A percentile compares a stretch with the other conserved stretches of the same genome.
These are phyloP conservation scores for Cercospora citrullina DNA, from an alignment of 2,329 filamentous ascomycete species.

Conservation along the genomic window DNA sequence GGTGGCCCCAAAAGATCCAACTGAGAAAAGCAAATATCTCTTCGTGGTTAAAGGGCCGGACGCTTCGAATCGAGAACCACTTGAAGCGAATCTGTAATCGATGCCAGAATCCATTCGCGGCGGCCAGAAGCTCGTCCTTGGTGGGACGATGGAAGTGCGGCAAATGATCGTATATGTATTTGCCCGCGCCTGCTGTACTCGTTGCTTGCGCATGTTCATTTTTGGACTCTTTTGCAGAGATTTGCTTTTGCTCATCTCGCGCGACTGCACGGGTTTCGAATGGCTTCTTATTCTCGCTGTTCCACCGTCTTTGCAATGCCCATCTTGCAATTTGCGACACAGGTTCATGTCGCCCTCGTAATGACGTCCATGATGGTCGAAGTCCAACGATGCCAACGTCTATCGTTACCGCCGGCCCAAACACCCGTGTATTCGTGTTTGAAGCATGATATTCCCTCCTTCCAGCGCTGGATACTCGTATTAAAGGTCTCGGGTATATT, in stretches of 20 bases:
- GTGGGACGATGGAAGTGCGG: slow-evolving; percentile 78
- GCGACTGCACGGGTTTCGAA: slow-evolving; percentile 18
- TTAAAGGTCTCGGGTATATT: slow-evolving; percentile 6
- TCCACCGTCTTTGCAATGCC: slow-evolving; percentile 27
- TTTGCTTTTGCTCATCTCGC: slow-evolving; percentile 28
- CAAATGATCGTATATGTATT: slow-evolving; percentile 56
- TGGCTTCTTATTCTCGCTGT: slow-evolving; percentile 21
- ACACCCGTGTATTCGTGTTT: slow-evolving; percentile 26
- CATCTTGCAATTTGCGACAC: slow-evolving; percentile 10
- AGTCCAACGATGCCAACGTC: slow-evolving; percentile 20
- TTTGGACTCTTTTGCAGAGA: slow-evolving; percentile 24
- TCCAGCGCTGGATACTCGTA: background rate
- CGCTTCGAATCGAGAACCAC: slow-evolving; percentile 94
- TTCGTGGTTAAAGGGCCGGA: slow-evolving; percentile 90
- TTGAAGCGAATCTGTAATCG: slow-evolving; percentile 90
- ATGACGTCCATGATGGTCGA: slow-evolving; percentile 10
- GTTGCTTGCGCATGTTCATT: slow-evolving; percentile 21
- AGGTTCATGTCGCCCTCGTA: slow-evolving; percentile 17
- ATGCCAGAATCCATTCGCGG: slow-evolving; percentile 90
- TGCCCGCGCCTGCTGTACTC: slow-evolving; percentile 23
- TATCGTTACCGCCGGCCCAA: slow-evolving; percentile 26
- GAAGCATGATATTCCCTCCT: slow-evolving; percentile 24
- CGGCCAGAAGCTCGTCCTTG: slow-evolving; percentile 88
- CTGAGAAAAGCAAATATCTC: slow-evolving; percentile 95
- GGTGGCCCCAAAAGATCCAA: slow-evolving; percentile 90